Conservation (phyloP, 805 yeast species). For the Yarrowia yakushimensis region DNA sequence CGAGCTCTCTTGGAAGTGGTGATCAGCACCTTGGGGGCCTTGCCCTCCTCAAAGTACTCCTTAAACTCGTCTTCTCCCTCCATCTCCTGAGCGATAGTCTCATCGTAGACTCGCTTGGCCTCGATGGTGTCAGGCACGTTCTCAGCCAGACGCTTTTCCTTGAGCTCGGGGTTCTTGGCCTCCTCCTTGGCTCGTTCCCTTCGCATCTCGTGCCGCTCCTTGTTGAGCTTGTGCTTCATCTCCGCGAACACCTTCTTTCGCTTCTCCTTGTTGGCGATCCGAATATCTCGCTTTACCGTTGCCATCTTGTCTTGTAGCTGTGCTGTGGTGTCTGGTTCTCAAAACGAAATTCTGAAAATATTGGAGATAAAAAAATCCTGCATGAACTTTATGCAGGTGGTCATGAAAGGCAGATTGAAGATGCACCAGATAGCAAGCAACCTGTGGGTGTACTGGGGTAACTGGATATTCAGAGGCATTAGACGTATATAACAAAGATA, state of each 20-base stretch:
- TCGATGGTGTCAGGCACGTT: constrained; percentile 84
- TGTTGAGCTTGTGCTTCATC: constrained; percentile 68
- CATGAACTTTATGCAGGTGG: constrained; percentile 7
- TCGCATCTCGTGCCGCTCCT: constrained; percentile 71
- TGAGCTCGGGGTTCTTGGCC: constrained; percentile 73
- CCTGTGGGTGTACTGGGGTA: not conserved
- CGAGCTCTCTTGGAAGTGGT: constrained; percentile 88
- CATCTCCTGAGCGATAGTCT: constrained; percentile 54
- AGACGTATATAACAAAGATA: no score
- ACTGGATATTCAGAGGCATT: no score
- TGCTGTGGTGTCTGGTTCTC: not conserved
- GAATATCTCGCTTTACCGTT: not conserved
- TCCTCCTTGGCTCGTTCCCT: constrained; percentile 86
- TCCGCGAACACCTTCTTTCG: constrained; percentile 76
- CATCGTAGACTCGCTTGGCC: constrained; percentile 78
- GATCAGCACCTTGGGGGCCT: constrained; percentile 79
- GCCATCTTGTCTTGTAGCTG: not conserved
- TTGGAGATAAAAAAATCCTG: constrained; percentile 19
- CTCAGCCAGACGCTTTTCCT: constrained; percentile 69
- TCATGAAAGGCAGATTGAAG: not conserved
- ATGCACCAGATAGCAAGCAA: not conserved
- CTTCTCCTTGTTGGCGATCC: constrained; percentile 57
- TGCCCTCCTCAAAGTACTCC: constrained; percentile 49
- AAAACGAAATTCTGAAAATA: not conserved
- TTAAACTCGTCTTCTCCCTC: constrained; percentile 54